Evolutionary conservation across 2,329 filamentous ascomycete genomes (phyloP).

Genomic region (Fusarium ambrosium): DNA sequence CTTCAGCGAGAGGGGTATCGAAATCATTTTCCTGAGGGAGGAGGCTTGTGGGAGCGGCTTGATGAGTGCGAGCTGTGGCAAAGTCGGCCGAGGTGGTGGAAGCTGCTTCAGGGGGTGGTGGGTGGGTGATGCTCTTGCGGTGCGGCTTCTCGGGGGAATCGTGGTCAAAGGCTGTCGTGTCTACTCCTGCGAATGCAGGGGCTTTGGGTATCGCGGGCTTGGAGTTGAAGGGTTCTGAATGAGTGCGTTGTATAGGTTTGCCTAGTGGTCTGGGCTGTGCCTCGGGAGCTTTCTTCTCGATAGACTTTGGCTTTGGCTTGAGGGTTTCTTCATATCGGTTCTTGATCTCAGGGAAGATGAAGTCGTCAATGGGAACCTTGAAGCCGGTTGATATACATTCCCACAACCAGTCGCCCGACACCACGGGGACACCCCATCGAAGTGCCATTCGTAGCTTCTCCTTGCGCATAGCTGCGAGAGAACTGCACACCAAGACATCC

Average conservation of each 20-base stretch:
- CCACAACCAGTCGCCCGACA: slow-evolving; percentile 87
- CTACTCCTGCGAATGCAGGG: slow-evolving; percentile 49
- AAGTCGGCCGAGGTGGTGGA: slow-evolving; percentile 55
- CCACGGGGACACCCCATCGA: slow-evolving; percentile 83
- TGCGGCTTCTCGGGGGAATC: slow-evolving; percentile 43
- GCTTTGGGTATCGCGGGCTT: slow-evolving; percentile 36
- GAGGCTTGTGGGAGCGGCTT: slow-evolving; percentile 42
- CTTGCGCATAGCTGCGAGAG: slow-evolving; percentile 67
- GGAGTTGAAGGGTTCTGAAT: slow-evolving; percentile 35
- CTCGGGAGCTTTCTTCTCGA: slow-evolving; percentile 10
- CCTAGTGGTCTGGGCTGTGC: slow-evolving; percentile 8
- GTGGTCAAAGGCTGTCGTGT: slow-evolving; percentile 56
- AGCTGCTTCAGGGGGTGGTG: slow-evolving; percentile 23
- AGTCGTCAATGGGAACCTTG: slow-evolving; percentile 60
- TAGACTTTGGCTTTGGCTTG: slow-evolving; percentile 17
- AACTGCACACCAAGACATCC: slow-evolving; percentile 83
- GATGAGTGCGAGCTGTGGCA: slow-evolving; percentile 58
- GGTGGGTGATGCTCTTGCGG: slow-evolving; percentile 19
- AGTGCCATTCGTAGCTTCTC: slow-evolving; percentile 86
- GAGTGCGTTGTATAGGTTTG: slow-evolving; percentile 39
- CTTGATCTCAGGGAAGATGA: slow-evolving; percentile 62
- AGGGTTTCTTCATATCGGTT: slow-evolving; percentile 44
- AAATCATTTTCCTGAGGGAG: slow-evolving; percentile 42
- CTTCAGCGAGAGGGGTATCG: slow-evolving; percentile 57
- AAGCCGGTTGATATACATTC: slow-evolving; percentile 75